Base-by-base conservation (phyloP, 225 moss, liverwort and hornwort species). In the Physcomitrellopsis africana region DNA sequence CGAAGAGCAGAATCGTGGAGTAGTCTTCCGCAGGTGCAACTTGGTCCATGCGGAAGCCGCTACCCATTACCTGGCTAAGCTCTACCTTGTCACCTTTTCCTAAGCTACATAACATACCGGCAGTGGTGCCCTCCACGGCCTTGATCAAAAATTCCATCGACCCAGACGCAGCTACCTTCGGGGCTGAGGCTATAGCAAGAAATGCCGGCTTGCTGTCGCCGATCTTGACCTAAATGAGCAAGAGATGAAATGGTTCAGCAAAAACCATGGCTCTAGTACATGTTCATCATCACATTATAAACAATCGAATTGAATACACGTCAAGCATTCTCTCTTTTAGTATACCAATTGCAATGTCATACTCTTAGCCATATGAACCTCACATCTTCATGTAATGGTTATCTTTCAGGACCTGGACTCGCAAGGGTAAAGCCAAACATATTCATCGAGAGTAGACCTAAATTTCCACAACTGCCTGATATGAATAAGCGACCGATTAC, bases 51-150 rank as follows among this genome's bases (percentile, higher is more conserved):
- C 80, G 84, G 47, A 99, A 99, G 47, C 97, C 97, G 62, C 76
- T 86, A 9, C 97, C 97, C 87, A 95, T 81, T 45, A 99, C 97
- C 82, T 99, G 97, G 76, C 93, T 99, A 67, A 99, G 79, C 73
- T 99, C 95, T 48, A 99, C 94, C 59, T 81, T 94, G 67, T 90
- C 92, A 19, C 97, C 97, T 76, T 92, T 93, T 24, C 79, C 79
- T 75, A 99, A 79, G 67, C 81, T 82, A 66, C 95, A 95, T 63
- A 99, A 77, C 51, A 86, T 55, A 52, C 83, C 93, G 20, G 97
- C 92, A n/a, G 97, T 93, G 51, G 89, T 90, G 29, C 93, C 97
- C 62, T 94, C 92, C 27, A 90, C 79, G 45, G 93, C 88, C 75
- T 97, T 94, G 27, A 97, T 85, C 43, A 97, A 77, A 76, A 97